A percentile compares a stretch with the other conserved stretches of the same genome.
Conservation (phyloP, 768 basidiomycete species). For the Podaxis sp. region DNA sequence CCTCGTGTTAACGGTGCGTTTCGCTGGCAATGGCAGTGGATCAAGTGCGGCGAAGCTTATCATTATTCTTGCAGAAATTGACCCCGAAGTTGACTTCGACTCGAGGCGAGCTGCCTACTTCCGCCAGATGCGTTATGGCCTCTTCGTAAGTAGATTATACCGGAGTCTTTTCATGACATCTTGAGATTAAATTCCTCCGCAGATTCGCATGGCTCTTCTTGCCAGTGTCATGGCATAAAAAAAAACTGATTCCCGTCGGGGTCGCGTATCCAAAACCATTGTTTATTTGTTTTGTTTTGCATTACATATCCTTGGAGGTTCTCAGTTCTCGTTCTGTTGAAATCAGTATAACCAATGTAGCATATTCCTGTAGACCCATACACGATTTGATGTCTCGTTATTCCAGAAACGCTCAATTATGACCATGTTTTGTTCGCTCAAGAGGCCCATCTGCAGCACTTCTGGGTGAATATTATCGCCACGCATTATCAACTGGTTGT, state of each 20-base stretch:
- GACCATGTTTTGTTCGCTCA: background rate
- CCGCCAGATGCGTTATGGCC: conserved; percentile 97
- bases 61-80: conserved; percentile 75
- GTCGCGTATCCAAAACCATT: background rate
- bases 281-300: background rate
- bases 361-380: conserved; percentile 1
- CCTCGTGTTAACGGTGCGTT: conserved; percentile 82
- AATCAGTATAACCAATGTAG: background rate
- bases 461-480: no score
- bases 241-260: background rate
- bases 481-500: no score
- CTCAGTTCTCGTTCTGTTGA: background rate
- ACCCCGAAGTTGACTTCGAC: conserved; percentile 97
- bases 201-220: conserved; percentile 37
- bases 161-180: background rate
- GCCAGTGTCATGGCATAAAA: conserved; percentile 33
- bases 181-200: background rate
- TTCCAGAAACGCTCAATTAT: background rate
- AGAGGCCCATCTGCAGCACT: background rate
- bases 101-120: conserved; percentile 93
- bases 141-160: conserved; percentile 73
- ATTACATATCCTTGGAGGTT: background rate
- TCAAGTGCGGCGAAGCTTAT: background rate
- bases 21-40: background rate
- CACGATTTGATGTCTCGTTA: background rate